Evolutionary conservation across 768 basidiomycete species (phyloP).

Genomic region (Pleurotus tuoliensis): DNA sequence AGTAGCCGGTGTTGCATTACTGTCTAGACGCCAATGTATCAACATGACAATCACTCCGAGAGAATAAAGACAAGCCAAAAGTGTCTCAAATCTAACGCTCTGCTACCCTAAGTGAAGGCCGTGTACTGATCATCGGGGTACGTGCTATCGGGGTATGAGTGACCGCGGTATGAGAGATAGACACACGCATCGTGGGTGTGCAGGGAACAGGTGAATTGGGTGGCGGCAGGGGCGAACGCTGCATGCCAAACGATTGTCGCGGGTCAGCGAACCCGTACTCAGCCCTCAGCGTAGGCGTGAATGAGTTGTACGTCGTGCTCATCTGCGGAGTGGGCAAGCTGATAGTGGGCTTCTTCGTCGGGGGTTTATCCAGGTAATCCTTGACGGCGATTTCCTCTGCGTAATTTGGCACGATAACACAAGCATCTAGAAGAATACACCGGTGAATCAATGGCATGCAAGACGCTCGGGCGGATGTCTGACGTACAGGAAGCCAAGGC

Average conservation of each 20-base stretch:
- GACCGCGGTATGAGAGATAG: background rate
- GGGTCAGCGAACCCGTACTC: conserved; percentile 10
- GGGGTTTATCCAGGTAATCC: conserved; percentile 22
- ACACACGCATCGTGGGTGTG: background rate
- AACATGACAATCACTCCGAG: too few species aligned
- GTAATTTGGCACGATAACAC: conserved; percentile 49
- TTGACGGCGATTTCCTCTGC: conserved; percentile 52
- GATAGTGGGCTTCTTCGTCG: background rate
- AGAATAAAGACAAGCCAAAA: too few species aligned
- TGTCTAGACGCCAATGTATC: too few species aligned
- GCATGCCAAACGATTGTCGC: conserved; percentile 1
- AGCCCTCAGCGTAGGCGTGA: conserved; percentile 1
- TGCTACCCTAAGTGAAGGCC: too few species aligned
- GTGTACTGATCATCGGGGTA: background rate
- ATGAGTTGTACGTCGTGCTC: conserved; percentile 13
- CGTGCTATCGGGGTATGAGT: background rate
- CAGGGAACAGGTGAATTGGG: too few species aligned
- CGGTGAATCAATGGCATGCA: too few species aligned
- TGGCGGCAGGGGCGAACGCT: background rate
- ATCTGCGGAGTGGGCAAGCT: conserved; percentile 3
- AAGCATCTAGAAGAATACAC: conserved; percentile 34
- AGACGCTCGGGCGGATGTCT: too few species aligned
- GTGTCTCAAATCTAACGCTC: too few species aligned
- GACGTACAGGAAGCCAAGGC: conserved; percentile 51
- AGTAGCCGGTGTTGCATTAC: too few species aligned